Evolutionary conservation across 257 asterid genomes (phyloP).

Genomic region (Avicennia marina): DNA sequence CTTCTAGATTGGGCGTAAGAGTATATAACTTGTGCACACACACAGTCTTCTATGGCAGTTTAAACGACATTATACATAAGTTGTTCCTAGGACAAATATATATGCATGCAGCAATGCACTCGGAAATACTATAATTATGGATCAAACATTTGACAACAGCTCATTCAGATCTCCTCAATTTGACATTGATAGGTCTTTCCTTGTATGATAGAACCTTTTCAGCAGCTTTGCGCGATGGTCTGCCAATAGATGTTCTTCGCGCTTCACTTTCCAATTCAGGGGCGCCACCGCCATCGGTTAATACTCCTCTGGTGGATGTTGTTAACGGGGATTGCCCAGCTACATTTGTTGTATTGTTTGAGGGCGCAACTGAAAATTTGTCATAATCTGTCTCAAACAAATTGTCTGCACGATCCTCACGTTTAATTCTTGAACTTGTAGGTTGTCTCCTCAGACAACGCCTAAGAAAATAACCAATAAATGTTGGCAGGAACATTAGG

Average conservation of each 20-base stretch:
- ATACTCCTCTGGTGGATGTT: too few species aligned
- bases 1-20: too few species aligned
- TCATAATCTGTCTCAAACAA: conserved; percentile 50
- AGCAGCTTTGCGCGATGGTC: conserved; percentile 64
- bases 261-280: conserved; percentile 26
- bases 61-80: too few species aligned
- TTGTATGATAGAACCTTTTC: conserved; percentile 78
- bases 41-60: too few species aligned
- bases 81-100: too few species aligned
- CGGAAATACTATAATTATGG: too few species aligned
- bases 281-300: conserved; percentile 12
- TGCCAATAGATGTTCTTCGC: conserved; percentile 48
- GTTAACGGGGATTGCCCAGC: too few species aligned
- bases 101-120: too few species aligned
- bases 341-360: conserved; percentile 16
- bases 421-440: conserved; percentile 27
- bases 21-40: too few species aligned
- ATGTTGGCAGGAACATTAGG: too few species aligned
- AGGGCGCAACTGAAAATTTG: conserved; percentile 23
- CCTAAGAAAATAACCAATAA: conserved; percentile 43
- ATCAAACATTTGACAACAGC: too few species aligned
- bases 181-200: conserved; percentile 67
- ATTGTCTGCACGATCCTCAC: conserved; percentile 32
- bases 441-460: conserved; percentile 68
- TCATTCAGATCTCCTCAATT: conserved; percentile 58